Conservation (phyloP, 73 alveolate genomes). For the Uronychia setigera region DNA sequence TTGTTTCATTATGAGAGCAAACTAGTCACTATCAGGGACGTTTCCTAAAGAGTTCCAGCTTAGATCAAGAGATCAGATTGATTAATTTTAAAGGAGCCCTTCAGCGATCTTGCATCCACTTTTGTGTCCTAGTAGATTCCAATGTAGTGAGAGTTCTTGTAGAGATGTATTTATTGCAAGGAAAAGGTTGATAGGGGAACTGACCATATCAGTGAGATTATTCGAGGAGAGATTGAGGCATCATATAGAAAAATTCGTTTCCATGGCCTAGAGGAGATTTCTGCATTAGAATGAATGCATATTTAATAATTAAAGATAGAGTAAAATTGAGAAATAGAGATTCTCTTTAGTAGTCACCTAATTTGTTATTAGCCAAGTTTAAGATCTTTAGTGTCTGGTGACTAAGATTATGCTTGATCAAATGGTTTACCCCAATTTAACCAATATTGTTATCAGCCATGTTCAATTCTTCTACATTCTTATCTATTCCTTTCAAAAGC, state of each 20-base stretch:
- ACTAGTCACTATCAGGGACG: background rate
- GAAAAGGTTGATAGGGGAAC: background rate
- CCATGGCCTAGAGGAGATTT: background rate
- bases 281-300: no score
- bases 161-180: background rate
- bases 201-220: background rate
- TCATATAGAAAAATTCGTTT: background rate
- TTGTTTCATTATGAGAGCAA: background rate
- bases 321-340: no score
- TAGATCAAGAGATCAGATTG: conserved; percentile 30
- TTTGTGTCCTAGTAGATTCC: conserved; percentile 34
- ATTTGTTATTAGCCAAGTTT: conserved; percentile 24
- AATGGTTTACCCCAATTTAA: background rate
- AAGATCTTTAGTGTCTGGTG: conserved; percentile 7
- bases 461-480: conserved; percentile 18
- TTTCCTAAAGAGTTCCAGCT: conserved; percentile 65
- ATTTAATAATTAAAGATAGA: no score
- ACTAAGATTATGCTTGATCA: background rate
- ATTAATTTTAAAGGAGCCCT: conserved; percentile 3
- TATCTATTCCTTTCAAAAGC: conserved; percentile 13
- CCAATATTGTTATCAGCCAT: conserved; percentile 35
- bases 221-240: background rate
- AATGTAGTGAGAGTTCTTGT: background rate
- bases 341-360: conserved; percentile 28
- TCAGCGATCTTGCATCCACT: conserved; percentile 17